phyloP scores from a whole-genome alignment of 345 rosid genomes.

The Eucalyptus decipiens region DNA sequence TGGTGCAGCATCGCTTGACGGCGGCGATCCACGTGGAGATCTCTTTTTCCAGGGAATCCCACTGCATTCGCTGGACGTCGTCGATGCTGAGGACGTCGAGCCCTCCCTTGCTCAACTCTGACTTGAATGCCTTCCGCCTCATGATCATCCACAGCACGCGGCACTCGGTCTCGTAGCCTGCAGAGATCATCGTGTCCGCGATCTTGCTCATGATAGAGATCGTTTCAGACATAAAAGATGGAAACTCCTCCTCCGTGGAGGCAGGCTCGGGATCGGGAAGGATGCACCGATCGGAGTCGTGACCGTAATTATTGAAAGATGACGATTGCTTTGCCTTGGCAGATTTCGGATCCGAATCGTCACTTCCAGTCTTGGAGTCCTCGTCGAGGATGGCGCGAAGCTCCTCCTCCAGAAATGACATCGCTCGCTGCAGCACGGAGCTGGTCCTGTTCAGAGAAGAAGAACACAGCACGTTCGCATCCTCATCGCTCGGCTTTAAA shows the following conservation, averaged over 20 bases:
- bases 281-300: constrained; percentile 1
- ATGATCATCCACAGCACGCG: constrained; percentile 29
- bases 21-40: constrained; percentile 47
- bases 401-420: constrained; percentile 56
- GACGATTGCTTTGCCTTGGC: constrained; percentile 9
- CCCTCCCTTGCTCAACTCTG: constrained; percentile 30
- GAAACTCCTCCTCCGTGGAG: constrained; percentile 20
- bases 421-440: constrained; percentile 38
- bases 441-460: constrained; percentile 31
- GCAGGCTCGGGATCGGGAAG: background rate
- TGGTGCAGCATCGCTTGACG: constrained; percentile 34
- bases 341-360: constrained; percentile 8
- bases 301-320: background rate
- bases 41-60: constrained; percentile 71
- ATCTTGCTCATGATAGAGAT: constrained; percentile 32
- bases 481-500: background rate
- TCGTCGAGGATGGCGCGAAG: constrained; percentile 44
- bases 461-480: background rate
- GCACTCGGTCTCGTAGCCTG: constrained; percentile 66
- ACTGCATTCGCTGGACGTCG: constrained; percentile 54
- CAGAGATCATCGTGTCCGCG: constrained; percentile 47
- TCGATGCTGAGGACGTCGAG: constrained; percentile 53
- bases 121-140: constrained; percentile 46
- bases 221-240: constrained; percentile 22
- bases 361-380: background rate